Evolutionary conservation across 176 grass and related monocot species (phyloP), one percentile per base, ranked within the genome.

Genomic region (Poa pratensis): DNA sequence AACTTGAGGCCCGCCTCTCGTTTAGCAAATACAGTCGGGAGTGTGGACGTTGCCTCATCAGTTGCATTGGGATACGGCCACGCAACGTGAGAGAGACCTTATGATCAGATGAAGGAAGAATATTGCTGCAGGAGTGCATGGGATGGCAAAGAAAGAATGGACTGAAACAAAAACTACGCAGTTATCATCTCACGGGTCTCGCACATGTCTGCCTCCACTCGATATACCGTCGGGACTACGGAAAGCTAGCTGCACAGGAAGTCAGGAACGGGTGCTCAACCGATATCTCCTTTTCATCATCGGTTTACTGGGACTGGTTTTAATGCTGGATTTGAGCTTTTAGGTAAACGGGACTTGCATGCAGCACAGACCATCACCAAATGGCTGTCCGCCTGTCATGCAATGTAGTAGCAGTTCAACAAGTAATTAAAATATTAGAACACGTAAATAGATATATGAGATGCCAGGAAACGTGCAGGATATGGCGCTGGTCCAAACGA

Each of bases 81-180:
- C 60, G 60, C 79, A 87, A 87, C 76, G 79, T 34, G 78, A 35
- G 3, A 23, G 17, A 7, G 23, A 30, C 23, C 60, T 68, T 42
- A 55, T 73, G 32, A 46, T 11, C 73, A 22, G 17, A 16, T 30
- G 11, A 45, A 58, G 74, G 23, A 78, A 65, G 0, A 46, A 11
- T 24, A 11, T 24, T 53, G 40, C 12, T 26, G 40, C 69, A 15
- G 1, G 68, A 71, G 69, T 23, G 23, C 57, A 42, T 22, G 16
- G 17, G 17, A 53, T n/a, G 15, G 67, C 42, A 40, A 80, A 35
- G 42, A 43, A 77, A 39, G 32, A 68, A 78, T 1, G 55, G 55
- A 59, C 19, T 1, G 18, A 34, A 27, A 52, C 12, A 17, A 10
- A 6, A 50, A 15, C 12, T 13, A 22, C 42, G 24, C 53, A 57